Percentiles rank a stretch among this genome's conserved stretches.
phyloP scores from a whole-genome alignment of 768 basidiomycete species.

The Naematelia aurantialba region DNA sequence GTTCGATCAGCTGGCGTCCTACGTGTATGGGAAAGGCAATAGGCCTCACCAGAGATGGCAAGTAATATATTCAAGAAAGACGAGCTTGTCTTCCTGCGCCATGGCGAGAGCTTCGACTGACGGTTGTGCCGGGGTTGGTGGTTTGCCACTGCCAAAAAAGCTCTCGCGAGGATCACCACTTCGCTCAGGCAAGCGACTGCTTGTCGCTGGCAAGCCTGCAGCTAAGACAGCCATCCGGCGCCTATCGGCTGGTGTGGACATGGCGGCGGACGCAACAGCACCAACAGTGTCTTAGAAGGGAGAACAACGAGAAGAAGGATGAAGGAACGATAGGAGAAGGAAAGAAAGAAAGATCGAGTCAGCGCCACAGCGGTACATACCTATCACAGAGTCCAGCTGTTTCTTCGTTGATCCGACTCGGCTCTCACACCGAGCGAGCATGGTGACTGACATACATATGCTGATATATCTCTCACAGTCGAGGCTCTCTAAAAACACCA shows the following conservation, averaged over 20 bases:
- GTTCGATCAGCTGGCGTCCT: constrained; percentile 11
- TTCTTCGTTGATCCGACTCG: not conserved
- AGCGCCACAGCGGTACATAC: not conserved
- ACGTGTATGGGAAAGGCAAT: not conserved
- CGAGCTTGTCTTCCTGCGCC: constrained; percentile 7
- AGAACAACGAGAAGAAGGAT: not conserved
- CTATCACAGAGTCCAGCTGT: not conserved
- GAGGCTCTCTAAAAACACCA: constrained; percentile 13
- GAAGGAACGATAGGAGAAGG: not conserved
- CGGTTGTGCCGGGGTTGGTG: not conserved
- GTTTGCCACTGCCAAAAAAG: not conserved
- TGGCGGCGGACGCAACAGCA: not conserved
- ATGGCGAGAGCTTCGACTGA: constrained; percentile 1
- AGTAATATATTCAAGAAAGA: constrained; percentile 23
- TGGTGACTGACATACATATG: not conserved
- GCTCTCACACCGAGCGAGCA: not conserved
- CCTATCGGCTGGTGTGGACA: not conserved
- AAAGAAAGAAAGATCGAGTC: not conserved
- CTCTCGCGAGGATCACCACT: not conserved
- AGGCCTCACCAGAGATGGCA: constrained; percentile 25
- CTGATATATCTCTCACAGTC: not conserved
- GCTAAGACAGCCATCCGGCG: not conserved
- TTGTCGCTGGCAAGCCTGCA: not conserved
- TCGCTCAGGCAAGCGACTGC: not conserved
- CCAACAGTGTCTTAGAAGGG: not conserved